Base-by-base conservation (phyloP, 306 rosid species). In the Fragaria nilgerrensis region DNA sequence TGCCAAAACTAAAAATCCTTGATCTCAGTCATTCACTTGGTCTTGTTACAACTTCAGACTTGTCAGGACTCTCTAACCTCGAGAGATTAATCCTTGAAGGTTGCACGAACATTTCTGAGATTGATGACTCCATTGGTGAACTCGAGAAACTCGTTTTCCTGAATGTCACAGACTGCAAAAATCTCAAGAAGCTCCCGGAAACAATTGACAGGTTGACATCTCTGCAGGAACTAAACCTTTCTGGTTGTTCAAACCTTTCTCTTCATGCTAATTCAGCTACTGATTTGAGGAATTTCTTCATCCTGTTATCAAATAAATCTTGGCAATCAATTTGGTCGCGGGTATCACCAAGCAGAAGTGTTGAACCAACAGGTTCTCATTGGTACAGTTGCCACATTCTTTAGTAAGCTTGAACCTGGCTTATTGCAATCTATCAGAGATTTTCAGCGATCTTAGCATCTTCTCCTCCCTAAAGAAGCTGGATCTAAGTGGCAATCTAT, bases 41-140 rank as follows among this genome's bases (percentile, higher is more conserved):
- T 27, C 65, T 59, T 59, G 36, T 59, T 12, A 59, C 16, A 10
- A 23, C 36, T 17, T 34, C 65, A 1, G 19, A 59, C 65, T 59
- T 59, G 7, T 59, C 64, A 27, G 65, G 36, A 59, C 34, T 23
- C 34, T 23, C 65, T 59, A 59, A 59, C 19, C 65, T 59, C 11
- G 65, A 59, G 65, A 59, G 65, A 12, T 25, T 59, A 23, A 4
- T 59, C 27, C 65, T 75, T 50, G 27, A 62, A 67, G 67, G 61
- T 37, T 75, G 78, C 47, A 44, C 1, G 27, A 48, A 37, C 41
- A 56, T 75, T 9, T 6, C 27, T 3, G 36, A 63, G 41, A 45
- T 75, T 3, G 58, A 75, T 32, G 70, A 63, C 20, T 75, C 71
- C 78, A 75, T 62, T 75, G 71, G 71, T 17, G 70, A 75, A 0